Percentiles rank a stretch among this genome's conserved stretches.
These are phyloP conservation scores for Leptodermis oblonga DNA, from an alignment of 257 asterid species.

Conservation along the genomic window DNA sequence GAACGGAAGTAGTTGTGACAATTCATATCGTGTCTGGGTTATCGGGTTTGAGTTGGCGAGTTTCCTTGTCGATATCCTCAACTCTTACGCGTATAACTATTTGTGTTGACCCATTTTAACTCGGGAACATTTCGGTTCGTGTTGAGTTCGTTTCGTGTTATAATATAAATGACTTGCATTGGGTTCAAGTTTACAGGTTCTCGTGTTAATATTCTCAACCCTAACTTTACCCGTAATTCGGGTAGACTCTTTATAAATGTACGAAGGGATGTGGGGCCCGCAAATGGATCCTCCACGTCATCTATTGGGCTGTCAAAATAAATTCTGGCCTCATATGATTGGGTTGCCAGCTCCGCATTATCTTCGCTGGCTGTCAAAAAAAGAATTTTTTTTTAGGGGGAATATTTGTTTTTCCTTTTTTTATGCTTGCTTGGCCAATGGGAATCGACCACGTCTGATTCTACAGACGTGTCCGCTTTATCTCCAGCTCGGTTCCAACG, in stretches of 20 bases:
- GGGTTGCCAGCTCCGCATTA: constrained; percentile 51
- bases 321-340: constrained; percentile 38
- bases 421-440: neutral
- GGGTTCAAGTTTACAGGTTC: too few species aligned
- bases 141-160: too few species aligned
- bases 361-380: constrained; percentile 10
- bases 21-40: too few species aligned
- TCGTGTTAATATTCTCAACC: too few species aligned
- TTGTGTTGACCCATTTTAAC: too few species aligned
- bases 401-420: neutral
- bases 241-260: too few species aligned
- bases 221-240: too few species aligned
- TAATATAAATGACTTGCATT: too few species aligned
- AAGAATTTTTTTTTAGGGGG: neutral
- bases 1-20: constrained; percentile 11
- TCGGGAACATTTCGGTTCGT: too few species aligned
- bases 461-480: constrained; percentile 6
- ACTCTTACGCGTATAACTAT: too few species aligned
- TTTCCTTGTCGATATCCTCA: too few species aligned
- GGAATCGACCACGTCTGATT: neutral
- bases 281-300: constrained; percentile 42
- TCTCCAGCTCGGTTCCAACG: neutral
- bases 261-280: constrained; percentile 11
- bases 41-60: too few species aligned
- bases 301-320: constrained; percentile 26